These are phyloP conservation scores for Boletus rex-veris DNA, from an alignment of 768 basidiomycete genomes.

Conservation along the genomic window DNA sequence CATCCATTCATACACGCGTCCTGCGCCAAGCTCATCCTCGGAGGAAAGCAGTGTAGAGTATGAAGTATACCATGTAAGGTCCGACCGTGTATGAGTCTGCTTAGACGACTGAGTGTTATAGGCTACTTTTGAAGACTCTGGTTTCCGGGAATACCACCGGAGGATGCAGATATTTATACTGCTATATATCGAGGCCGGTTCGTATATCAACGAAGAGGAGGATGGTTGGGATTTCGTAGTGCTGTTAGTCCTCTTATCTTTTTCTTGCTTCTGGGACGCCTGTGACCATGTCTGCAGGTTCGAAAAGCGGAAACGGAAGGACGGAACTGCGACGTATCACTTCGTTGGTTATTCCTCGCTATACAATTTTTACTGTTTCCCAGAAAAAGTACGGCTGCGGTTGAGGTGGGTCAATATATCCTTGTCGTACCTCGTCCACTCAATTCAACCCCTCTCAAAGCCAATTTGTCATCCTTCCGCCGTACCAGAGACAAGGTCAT, in stretches of 20 bases:
- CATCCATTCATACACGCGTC: constrained; percentile 75
- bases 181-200: constrained; percentile 93
- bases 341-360: constrained; percentile 93
- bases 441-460: constrained; percentile 36
- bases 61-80: constrained; percentile 87
- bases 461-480: constrained; percentile 91
- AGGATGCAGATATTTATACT: constrained; percentile 93
- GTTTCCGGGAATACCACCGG: constrained; percentile 88
- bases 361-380: constrained; percentile 95
- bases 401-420: constrained; percentile 56
- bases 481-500: constrained; percentile 86
- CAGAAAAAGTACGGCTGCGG: constrained; percentile 83
- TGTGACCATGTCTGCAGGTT: constrained; percentile 47
- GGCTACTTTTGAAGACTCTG: constrained; percentile 81
- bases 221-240: constrained; percentile 91
- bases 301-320: constrained; percentile 72
- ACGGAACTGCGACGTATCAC: constrained; percentile 68
- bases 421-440: neutral
- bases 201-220: constrained; percentile 92
- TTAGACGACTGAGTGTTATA: constrained; percentile 31
- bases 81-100: neutral
- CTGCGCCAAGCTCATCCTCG: constrained; percentile 40
- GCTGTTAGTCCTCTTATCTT: constrained; percentile 51
- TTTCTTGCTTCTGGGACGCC: neutral
- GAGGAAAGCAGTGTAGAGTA: constrained; percentile 63